These are phyloP conservation scores for Chaetomium globosum DNA, from an alignment of 2,329 filamentous ascomycete genomes.

Conservation along the genomic window DNA sequence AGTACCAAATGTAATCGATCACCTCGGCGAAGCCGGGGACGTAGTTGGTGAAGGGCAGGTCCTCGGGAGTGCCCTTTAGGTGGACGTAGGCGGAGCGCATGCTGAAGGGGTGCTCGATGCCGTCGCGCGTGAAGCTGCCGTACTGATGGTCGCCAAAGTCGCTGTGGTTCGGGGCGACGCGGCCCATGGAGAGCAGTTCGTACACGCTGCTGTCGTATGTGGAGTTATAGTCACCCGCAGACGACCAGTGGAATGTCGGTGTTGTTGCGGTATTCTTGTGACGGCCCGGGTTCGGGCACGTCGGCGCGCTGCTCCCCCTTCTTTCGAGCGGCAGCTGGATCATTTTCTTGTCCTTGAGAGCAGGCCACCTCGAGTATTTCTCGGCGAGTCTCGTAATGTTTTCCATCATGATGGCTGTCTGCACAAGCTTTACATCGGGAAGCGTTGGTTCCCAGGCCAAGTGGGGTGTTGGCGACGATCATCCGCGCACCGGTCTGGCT, in stretches of 20 bases:
- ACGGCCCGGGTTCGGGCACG: conserved; percentile 70
- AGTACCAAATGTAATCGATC: conserved; percentile 98
- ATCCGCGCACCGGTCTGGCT: conserved; percentile 84
- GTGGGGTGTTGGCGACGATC: conserved; percentile 89
- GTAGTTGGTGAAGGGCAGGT: conserved; percentile 94
- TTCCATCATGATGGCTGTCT: conserved; percentile 94
- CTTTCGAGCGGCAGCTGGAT: conserved; percentile 50
- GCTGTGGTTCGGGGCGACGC: conserved; percentile 73
- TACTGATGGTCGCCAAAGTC: conserved; percentile 83
- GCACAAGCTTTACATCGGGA: conserved; percentile 93
- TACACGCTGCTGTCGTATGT: conserved; percentile 85
- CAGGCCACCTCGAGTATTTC: conserved; percentile 76
- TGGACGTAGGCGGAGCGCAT: conserved; percentile 86
- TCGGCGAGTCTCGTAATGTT: conserved; percentile 84
- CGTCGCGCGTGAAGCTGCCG: conserved; percentile 87
- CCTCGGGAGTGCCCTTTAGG: conserved; percentile 78
- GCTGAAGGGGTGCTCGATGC: conserved; percentile 92
- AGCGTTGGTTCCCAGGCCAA: conserved; percentile 91
- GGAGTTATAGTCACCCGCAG: conserved; percentile 97
- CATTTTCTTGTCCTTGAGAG: conserved; percentile 78
- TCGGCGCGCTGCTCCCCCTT: conserved; percentile 54
- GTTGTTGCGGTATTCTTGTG: conserved; percentile 81
- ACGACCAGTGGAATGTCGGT: conserved; percentile 88
- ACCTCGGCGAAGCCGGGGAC: conserved; percentile 89
- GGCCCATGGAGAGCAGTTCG: conserved; percentile 81